Base-by-base conservation (phyloP, 202 grass and related monocot genomes). In the Carex arenaria region DNA sequence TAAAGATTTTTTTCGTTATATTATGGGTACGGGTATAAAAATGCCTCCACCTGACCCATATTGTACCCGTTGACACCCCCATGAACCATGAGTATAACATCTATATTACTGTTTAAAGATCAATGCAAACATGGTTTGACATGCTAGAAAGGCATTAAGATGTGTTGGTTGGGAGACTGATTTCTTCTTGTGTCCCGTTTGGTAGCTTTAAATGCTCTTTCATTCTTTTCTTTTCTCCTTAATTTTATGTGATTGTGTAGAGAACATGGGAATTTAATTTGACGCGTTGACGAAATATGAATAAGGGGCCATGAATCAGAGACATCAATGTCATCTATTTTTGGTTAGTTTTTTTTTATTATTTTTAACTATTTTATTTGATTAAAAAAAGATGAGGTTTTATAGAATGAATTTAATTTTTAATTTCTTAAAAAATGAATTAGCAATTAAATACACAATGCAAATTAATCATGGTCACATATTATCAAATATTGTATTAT, bases 221-320 rank as follows among this genome's bases (percentile, higher is more conserved):
- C 8, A 10, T 69, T 10, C 2, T 22, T 52, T 73, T 13, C n/a
- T 17, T 7, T 23, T 3, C 26, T 23, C 4, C 19, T 73, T 28
- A 13, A 20, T 73, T 73, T 73, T 31, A 3, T 32, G 2, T 4
- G 26, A 57, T 75, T 3, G 23, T 8, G 15, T 34, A 7, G 51
- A 74, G 82, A 84, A 74, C 67, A 74, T 74, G n/a, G 82, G 31
- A 51, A 30, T 49, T 84, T 84, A 61, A 84, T 74, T 75, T 72
- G 32, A 84, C 66, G 82, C 65, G 52, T 84, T 72, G n/a, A 43
- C 60, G 5, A 11, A 74, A 49, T 51, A 49, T 51, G 40, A 22
- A 67, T 49, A 53, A 19, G 62, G 80, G 43, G 8, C 63, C 45
- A 82, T 26, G 15, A 62, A 60, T 2, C 14, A 30, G 14, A 55